Evolutionary conservation across 352 stramenopile genomes (phyloP).

Genomic region (Pythium folliculosum): DNA sequence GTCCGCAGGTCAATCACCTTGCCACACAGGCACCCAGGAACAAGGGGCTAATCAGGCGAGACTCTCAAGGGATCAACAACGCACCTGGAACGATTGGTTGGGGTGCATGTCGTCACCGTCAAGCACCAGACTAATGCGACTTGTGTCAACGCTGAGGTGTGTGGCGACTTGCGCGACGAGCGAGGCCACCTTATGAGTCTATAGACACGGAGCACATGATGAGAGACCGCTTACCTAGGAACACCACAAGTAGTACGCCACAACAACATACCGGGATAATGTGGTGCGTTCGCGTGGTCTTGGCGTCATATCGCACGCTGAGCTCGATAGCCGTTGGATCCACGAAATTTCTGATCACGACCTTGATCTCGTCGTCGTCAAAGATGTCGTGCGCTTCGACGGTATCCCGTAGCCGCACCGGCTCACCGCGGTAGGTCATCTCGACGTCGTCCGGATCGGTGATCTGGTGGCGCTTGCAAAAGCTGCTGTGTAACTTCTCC

Average conservation of each 20-base stretch:
- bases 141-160: slow-evolving; percentile 29
- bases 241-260: background rate
- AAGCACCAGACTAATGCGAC: slow-evolving; percentile 43
- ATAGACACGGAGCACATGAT: background rate
- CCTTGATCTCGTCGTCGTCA: slow-evolving; percentile 64
- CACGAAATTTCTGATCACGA: slow-evolving; percentile 45
- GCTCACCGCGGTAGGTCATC: slow-evolving; percentile 49
- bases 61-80: background rate
- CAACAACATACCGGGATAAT: slow-evolving; percentile 42
- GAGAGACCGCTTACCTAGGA: background rate
- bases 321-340: slow-evolving; percentile 40
- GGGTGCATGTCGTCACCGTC: slow-evolving; percentile 55
- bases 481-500: slow-evolving; percentile 62
- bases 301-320: slow-evolving; percentile 47
- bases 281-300: slow-evolving; percentile 34
- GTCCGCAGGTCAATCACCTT: too few relatives aligned
- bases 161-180: slow-evolving; percentile 39
- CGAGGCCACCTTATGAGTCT: slow-evolving; percentile 48
- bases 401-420: slow-evolving; percentile 41
- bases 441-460: slow-evolving; percentile 45
- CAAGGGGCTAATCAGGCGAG: background rate
- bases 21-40: too few relatives aligned
- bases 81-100: slow-evolving; percentile 47
- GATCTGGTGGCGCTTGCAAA: slow-evolving; percentile 66
- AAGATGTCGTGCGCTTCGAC: slow-evolving; percentile 56